phyloP scores from a whole-genome alignment of 2,329 filamentous ascomycete species.

The Fusarium goolgardi region DNA sequence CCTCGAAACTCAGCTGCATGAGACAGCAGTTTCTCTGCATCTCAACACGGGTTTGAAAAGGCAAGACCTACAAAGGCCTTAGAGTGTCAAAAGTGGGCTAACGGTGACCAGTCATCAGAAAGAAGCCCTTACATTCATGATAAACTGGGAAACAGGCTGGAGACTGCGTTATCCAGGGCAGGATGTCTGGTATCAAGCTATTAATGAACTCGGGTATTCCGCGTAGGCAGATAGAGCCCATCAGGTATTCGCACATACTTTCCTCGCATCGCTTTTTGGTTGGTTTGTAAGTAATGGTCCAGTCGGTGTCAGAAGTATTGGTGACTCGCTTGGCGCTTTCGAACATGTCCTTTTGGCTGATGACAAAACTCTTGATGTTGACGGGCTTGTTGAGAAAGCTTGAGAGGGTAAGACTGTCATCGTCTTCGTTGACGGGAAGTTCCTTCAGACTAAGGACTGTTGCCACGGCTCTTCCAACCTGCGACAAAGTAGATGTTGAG shows the following conservation, averaged over 20 bases:
- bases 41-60: too few relatives aligned
- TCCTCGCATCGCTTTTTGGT: slow-evolving; percentile 60
- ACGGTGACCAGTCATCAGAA: too few relatives aligned
- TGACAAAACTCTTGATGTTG: slow-evolving; percentile 65
- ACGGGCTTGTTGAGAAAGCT: slow-evolving; percentile 58
- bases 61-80: too few relatives aligned
- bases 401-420: slow-evolving; percentile 51
- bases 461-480: slow-evolving; percentile 66
- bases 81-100: too few relatives aligned
- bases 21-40: too few relatives aligned
- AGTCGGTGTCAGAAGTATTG: slow-evolving; percentile 66
- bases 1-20: too few relatives aligned
- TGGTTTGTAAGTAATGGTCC: slow-evolving; percentile 64
- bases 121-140: too few relatives aligned
- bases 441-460: slow-evolving; percentile 59
- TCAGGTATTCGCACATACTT: slow-evolving; percentile 45
- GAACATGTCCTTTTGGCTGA: slow-evolving; percentile 73
- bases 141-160: too few relatives aligned
- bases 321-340: slow-evolving; percentile 68
- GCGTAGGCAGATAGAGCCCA: too few relatives aligned
- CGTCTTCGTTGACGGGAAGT: slow-evolving; percentile 53
- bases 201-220: too few relatives aligned
- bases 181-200: too few relatives aligned
- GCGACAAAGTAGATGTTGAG: slow-evolving; percentile 60
- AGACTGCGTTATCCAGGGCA: too few relatives aligned